A percentile compares a stretch with the other conserved stretches of the same genome.
Conservation (phyloP, 495 filamentous ascomycete genomes). For the Hypomontagnella monticulosa region DNA sequence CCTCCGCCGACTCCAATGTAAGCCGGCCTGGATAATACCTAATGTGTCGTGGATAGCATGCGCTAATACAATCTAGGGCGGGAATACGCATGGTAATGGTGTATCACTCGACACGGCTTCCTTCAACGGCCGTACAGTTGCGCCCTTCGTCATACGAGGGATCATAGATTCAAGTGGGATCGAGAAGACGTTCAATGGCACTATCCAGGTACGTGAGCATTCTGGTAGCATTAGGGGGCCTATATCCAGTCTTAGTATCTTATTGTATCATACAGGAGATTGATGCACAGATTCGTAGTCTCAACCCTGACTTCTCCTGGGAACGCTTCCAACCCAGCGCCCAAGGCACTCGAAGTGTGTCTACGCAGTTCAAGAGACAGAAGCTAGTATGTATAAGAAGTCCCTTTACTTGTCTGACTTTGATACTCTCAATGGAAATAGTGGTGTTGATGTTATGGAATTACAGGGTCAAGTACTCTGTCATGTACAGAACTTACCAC, state of each 20-base stretch:
- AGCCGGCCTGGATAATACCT: no score
- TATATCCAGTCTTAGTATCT: background rate
- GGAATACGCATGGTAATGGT: background rate
- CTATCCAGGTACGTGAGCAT: constrained; percentile 3
- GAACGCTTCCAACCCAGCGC: background rate
- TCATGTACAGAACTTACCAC: constrained; percentile 12
- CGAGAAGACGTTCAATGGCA: constrained; percentile 5
- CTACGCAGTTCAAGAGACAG: background rate
- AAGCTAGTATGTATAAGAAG: background rate
- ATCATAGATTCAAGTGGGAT: background rate
- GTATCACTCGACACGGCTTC: background rate
- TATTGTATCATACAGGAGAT: constrained; percentile 9
- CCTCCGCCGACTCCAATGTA: no score
- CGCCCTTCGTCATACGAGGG: background rate
- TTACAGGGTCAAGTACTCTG: constrained; percentile 14
- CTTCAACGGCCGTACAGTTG: constrained; percentile 1
- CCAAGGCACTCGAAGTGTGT: background rate
- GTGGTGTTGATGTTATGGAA: background rate
- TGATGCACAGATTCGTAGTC: constrained; percentile 9
- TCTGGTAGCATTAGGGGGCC: background rate
- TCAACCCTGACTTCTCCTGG: constrained; percentile 20
- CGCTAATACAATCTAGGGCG: background rate
- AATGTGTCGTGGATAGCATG: no score
- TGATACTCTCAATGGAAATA: background rate
- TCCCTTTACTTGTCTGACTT: background rate